Evolutionary conservation across 1,284 basidiomycete genomes (phyloP), one percentile per base, ranked within the genome.

Genomic region (Vanrija pseudolonga): DNA sequence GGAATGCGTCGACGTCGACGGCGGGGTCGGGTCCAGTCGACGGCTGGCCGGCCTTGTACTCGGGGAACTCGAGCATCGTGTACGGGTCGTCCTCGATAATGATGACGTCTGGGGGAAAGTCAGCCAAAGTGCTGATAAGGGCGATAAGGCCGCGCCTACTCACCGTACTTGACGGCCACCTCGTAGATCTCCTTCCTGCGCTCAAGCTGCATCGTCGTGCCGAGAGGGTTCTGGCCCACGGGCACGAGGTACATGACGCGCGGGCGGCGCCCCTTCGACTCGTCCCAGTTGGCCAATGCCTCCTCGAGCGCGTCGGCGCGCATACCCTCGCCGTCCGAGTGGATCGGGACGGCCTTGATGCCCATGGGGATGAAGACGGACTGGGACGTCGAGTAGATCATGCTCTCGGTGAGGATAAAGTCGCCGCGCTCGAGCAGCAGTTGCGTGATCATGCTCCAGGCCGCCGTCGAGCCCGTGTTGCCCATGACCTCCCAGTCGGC

Each of bases 11-110:
- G 17, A 60, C 55, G 39, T 63, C 57, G 5, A 55, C 49, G 15
- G 59, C 54, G 19, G 20, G 14, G 12, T 50, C 43, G 2, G 62
- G 55, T 3, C 56, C 52, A 15, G 19, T 26, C 5, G 50, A 28
- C 12, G 23, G 19, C 11, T 24, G 17, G 32, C 47, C 56, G 0
- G 50, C 37, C 4, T 44, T 47, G 28, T 55, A 63, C 7, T 54
- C 47, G 23, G 61, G 59, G 44, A 64, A 61, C 53, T 68, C 59
- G 66, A 89, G 77, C 78, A 88, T 86, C 68, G 82, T 88, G 73
- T 89, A 89, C 15, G 87, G 88, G 71, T 89, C 87, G 60, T 88
- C 86, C 74, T 89, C 86, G 50, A 84, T 79, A 57, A 86, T 85
- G 55, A 87, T 81, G 17, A 86, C 62, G 59, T 88, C 85, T 60